Percentiles rank a stretch among this genome's conserved stretches.
Conservation (phyloP, 805 yeast species). For the Metschnikowia gruessii region DNA sequence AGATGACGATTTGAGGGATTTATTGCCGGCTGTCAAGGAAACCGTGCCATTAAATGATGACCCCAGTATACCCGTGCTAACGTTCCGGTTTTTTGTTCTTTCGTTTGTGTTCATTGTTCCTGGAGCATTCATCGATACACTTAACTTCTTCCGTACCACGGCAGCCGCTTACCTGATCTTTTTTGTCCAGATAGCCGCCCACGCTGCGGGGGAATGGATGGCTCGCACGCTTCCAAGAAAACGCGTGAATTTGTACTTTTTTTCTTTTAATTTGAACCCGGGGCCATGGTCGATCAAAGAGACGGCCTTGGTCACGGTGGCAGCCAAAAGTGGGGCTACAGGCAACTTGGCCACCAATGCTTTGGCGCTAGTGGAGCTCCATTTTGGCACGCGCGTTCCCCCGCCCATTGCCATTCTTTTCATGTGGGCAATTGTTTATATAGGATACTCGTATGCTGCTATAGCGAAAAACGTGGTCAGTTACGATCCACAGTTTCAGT, state of each 20-base stretch:
- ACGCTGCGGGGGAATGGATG: slow-evolving; percentile 47
- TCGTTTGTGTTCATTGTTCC: slow-evolving; percentile 37
- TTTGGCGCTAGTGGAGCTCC: slow-evolving; percentile 45
- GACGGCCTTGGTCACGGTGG: slow-evolving; percentile 49
- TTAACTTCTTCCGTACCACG: slow-evolving; percentile 43
- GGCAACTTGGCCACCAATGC: slow-evolving; percentile 51
- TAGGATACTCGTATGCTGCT: slow-evolving; percentile 53
- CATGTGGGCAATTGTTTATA: slow-evolving; percentile 52
- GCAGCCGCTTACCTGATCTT: slow-evolving; percentile 51
- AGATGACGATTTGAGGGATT: slow-evolving; percentile 24
- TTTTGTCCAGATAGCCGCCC: slow-evolving; percentile 49
- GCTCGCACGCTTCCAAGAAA: slow-evolving; percentile 41
- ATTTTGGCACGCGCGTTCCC: slow-evolving; percentile 37
- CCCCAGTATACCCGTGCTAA: slow-evolving; percentile 36
- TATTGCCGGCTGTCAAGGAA: slow-evolving; percentile 35
- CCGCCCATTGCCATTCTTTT: slow-evolving; percentile 37
- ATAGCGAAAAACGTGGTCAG: slow-evolving; percentile 45
- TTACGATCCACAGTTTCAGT: slow-evolving; percentile 47
- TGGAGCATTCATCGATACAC: slow-evolving; percentile 42
- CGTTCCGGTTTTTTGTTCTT: slow-evolving; percentile 36
- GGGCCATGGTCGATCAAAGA: slow-evolving; percentile 58
- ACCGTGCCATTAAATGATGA: slow-evolving; percentile 40
- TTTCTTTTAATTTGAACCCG: slow-evolving; percentile 41
- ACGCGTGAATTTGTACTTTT: slow-evolving; percentile 19
- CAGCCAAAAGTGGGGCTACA: slow-evolving; percentile 53